Evolutionary conservation across 2,329 filamentous ascomycete genomes (phyloP), one percentile per base, ranked within the genome.

Genomic region (Gliomastix tumulicola): DNA sequence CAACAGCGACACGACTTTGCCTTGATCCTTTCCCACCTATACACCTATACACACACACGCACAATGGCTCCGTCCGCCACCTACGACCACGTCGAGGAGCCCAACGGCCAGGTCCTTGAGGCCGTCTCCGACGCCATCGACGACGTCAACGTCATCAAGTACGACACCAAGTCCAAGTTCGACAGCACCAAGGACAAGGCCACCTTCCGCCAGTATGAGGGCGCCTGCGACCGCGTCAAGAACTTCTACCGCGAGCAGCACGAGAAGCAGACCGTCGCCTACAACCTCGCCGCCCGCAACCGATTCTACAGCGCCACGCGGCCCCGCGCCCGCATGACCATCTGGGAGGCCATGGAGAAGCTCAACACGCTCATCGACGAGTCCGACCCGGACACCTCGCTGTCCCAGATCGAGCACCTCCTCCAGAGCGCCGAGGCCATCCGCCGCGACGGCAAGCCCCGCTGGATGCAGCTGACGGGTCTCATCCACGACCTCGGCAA

Each of bases 271-370:
- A 88, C 83, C 33, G 78, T 87, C 1, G 79, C 84, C 9, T 94
- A 89, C 73, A 94, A 94, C 68, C 71, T 94, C 30, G 78, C 80
- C 44, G 86, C 84, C 12, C 84, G 88, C 38, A 79, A 54, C 49
- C 59, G 59, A 33, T 66, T 66, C 50, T 46, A 79, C 59, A 71
- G 70, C 45, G 75, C 79, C 42, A 74, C 74, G 3, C 77, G 84
- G 15, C 53, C 51, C 28, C 65, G 70, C 37, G 78, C 82, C 13
- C 73, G 84, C 59, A 87, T 94, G 84, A 83, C 81, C 43, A 73
- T 94, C 57, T 94, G 88, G 88, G 71, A 94, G 58, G 88, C 88
- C 16, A 92, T 94, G 65, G 86, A 94, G 74, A 89, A 88, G 63
- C 81, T 94, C 53, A 87, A 94, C 72, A 88, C 84, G 1, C 74